Conservation (phyloP, 1,139 yeast species). For the Candida gigantensis region DNA sequence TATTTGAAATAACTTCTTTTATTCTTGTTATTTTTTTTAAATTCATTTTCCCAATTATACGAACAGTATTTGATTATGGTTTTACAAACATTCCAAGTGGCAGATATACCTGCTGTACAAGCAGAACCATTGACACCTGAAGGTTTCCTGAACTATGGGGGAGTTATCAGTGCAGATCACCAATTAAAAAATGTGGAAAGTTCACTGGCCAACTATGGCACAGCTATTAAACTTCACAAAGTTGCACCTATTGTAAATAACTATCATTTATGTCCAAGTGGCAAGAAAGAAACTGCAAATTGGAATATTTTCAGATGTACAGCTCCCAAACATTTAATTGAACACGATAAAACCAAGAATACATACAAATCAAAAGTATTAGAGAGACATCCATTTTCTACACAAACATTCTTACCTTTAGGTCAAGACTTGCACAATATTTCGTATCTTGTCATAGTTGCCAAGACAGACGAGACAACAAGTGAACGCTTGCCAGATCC, state of each 20-base stretch:
- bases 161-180: slow-evolving; percentile 48
- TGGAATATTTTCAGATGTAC: slow-evolving; percentile 85
- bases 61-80: slow-evolving; percentile 36
- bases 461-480: slow-evolving; percentile 48
- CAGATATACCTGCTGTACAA: slow-evolving; percentile 24
- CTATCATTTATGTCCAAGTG: slow-evolving; percentile 49
- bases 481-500: slow-evolving; percentile 60
- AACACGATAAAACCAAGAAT: slow-evolving; percentile 20
- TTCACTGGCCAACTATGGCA: slow-evolving; percentile 85
- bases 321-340: slow-evolving; percentile 65
- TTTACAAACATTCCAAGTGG: slow-evolving; percentile 39
- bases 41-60: neutral
- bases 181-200: slow-evolving; percentile 32
- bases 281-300: slow-evolving; percentile 54
- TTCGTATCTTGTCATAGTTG: slow-evolving; percentile 81
- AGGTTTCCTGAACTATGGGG: slow-evolving; percentile 44
- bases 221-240: slow-evolving; percentile 74
- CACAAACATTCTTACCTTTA: slow-evolving; percentile 90
- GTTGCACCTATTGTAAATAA: slow-evolving; percentile 69
- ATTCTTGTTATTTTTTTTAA: neutral
- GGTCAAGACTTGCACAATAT: slow-evolving; percentile 54
- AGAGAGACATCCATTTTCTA: slow-evolving; percentile 88
- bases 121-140: slow-evolving; percentile 45
- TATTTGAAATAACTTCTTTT: too few relatives aligned
- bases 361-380: slow-evolving; percentile 65